phyloP scores from a whole-genome alignment of 2,329 filamentous ascomycete species.

The Lasiodiplodia sp. region DNA sequence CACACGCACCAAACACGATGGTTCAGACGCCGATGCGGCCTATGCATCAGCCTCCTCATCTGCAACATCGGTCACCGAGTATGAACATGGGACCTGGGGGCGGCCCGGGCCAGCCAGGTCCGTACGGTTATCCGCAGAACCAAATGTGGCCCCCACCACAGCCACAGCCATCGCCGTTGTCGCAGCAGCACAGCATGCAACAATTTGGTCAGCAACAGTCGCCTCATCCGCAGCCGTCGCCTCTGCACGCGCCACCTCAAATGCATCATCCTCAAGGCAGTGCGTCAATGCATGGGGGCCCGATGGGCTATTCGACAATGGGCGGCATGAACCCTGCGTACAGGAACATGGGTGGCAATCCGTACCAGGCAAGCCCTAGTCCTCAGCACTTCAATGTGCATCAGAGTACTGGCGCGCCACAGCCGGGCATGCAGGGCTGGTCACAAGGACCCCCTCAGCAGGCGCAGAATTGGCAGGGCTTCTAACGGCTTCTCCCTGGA shows the following conservation, averaged over 20 bases:
- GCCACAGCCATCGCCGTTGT: constrained; percentile 57
- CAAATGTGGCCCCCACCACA: constrained; percentile 59
- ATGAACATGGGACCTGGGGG: constrained; percentile 51
- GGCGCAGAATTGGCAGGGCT: constrained; percentile 49
- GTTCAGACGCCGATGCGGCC: constrained; percentile 76
- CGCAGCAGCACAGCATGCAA: constrained; percentile 51
- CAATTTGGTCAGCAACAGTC: constrained; percentile 54
- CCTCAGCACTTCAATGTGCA: constrained; percentile 53
- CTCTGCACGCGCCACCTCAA: constrained; percentile 57
- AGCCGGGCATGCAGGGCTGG: constrained; percentile 62
- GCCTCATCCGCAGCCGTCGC: constrained; percentile 56
- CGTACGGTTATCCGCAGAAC: constrained; percentile 54
- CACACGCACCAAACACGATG: constrained; percentile 66
- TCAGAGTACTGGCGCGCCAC: constrained; percentile 51
- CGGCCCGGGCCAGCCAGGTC: constrained; percentile 51
- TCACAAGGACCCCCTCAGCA: constrained; percentile 48
- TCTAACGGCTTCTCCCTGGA: constrained; percentile 30
- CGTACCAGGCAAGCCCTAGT: constrained; percentile 58
- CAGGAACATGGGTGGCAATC: constrained; percentile 53
- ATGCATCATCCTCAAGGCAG: constrained; percentile 54
- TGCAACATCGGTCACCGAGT: constrained; percentile 71
- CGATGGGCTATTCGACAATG: constrained; percentile 57
- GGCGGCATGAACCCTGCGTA: constrained; percentile 55
- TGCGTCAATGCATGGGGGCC: constrained; percentile 48
- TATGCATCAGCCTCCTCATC: constrained; percentile 69